A percentile compares a stretch with the other conserved stretches of the same genome.
phyloP scores from a whole-genome alignment of 352 stramenopile species.

The Phytophthora cajani region DNA sequence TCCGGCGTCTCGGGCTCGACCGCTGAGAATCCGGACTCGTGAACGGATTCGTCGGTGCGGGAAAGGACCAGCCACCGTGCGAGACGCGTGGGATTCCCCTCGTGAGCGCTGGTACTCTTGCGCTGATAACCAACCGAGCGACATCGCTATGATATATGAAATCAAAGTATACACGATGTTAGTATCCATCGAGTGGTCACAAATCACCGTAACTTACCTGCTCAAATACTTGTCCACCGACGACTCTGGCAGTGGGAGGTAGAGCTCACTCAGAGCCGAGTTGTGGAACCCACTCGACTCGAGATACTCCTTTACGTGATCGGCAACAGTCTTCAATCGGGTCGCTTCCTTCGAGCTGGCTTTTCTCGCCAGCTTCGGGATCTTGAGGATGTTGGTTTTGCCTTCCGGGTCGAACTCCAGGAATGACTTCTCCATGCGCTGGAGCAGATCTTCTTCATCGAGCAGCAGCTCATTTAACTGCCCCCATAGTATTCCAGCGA shows the following conservation, averaged over 20 bases:
- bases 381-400: slow-evolving; percentile 2
- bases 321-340: slow-evolving; percentile 15
- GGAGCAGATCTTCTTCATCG: slow-evolving; percentile 26
- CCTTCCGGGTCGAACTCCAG: slow-evolving; percentile 28
- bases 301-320: slow-evolving; percentile 26
- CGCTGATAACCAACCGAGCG: slow-evolving; percentile 23
- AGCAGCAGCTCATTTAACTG: slow-evolving; percentile 36
- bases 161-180: background rate
- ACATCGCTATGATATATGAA: slow-evolving; percentile 11
- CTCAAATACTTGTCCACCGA: background rate
- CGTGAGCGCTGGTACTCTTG: slow-evolving; percentile 11
- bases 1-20: background rate
- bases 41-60: background rate
- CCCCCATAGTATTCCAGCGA: slow-evolving; percentile 31
- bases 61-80: background rate
- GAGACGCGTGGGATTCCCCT: background rate
- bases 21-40: background rate
- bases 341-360: background rate
- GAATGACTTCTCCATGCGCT: slow-evolving; percentile 17
- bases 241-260: slow-evolving; percentile 6
- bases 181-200: background rate
- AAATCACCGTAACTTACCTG: slow-evolving; percentile 4
- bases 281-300: slow-evolving; percentile 29
- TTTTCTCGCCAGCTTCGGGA: slow-evolving; percentile 1
- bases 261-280: slow-evolving; percentile 26